Evolutionary conservation across 176 grass and related monocot species (phyloP), one percentile per base, ranked within the genome.

Genomic region (Aegilops sharonensis): DNA sequence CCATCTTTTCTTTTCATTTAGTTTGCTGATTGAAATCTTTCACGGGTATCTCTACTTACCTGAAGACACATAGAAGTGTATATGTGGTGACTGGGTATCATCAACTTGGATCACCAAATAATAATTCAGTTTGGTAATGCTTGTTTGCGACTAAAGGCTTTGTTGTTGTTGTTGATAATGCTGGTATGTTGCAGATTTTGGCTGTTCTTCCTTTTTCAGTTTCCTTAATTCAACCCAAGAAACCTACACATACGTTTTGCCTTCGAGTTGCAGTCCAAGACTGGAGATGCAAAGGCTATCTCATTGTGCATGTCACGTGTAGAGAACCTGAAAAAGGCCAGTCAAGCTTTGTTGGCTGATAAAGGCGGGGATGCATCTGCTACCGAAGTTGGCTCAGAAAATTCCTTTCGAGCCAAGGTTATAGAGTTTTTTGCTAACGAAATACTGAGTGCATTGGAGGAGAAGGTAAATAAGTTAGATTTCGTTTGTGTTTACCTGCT

Each of bases 181-280:
- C 20, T 25, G 11, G 30, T 17, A 62, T 70, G 2, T 34, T 75
- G 7, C 37, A 56, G 52, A 30, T 29, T 47, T 60, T 59, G 27
- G 48, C 72, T 68, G 3, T n/a, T 85, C n/a, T 40, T 77, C 21
- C 13, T 40, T 60, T 89, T 23, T 85, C 29, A n/a, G 57, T 67
- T 45, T 35, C 85, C 87, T 94, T 90, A 88, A 94, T 71, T 76
- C 40, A 64, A 32, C 85, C 39, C 48, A 88, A 95, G 93, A 88
- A 98, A 90, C 72, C 85, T 95, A 68, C 90, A 88, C 65, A 87
- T 95, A 82, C 87, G 93, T 91, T 89, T 89, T 77, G 80, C 91
- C 15, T 72, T 92, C 11, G 89, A 95, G 77, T 64, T 93, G 71
- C 90, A 48, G 0, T 87, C 35, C 14, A 10, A 83, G 76, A 85